These are phyloP conservation scores for Xanthoconium stramineum DNA, from an alignment of 768 basidiomycete species.

Conservation along the genomic window DNA sequence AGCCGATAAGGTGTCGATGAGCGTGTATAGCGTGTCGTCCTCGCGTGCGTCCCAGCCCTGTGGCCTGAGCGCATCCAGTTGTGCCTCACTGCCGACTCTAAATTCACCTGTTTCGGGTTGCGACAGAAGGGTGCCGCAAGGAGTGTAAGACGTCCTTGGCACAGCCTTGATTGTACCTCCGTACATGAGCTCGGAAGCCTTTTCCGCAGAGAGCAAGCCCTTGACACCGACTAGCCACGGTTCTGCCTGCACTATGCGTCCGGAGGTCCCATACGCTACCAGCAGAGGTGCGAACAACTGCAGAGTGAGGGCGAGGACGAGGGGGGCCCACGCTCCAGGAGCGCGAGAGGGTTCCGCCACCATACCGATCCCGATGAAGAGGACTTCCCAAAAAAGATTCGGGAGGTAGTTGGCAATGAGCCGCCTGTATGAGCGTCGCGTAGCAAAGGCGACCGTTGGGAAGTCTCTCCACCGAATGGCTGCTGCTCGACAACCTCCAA, in stretches of 20 bases:
- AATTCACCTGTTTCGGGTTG: constrained; percentile 3
- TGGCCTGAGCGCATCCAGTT: neutral
- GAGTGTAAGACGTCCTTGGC: constrained; percentile 16
- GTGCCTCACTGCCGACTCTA: constrained; percentile 16
- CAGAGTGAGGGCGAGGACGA: constrained; percentile 7
- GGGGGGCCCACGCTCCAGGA: no score
- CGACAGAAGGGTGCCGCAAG: constrained; percentile 18
- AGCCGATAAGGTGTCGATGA: constrained; percentile 21
- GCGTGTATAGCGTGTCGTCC: constrained; percentile 19
- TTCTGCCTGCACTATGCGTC: constrained; percentile 11
- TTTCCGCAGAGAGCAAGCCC: constrained; percentile 23
- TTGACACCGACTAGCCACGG: constrained; percentile 26
- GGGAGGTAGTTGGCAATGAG: constrained; percentile 6
- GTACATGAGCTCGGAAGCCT: constrained; percentile 15
- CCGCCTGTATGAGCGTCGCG: constrained; percentile 12
- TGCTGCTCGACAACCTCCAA: constrained; percentile 24
- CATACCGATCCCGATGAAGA: neutral
- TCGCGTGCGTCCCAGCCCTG: neutral
- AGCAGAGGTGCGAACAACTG: constrained; percentile 10
- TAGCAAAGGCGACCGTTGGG: constrained; percentile 15
- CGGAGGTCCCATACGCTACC: constrained; percentile 17
- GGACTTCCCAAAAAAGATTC: constrained; percentile 1
- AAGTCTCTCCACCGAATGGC: constrained; percentile 27
- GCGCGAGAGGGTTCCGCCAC: no score
- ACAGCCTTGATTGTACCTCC: constrained; percentile 7